Evolutionary conservation across 1,284 basidiomycete genomes (phyloP).

Genomic region (Heterobasidion irregulare): DNA sequence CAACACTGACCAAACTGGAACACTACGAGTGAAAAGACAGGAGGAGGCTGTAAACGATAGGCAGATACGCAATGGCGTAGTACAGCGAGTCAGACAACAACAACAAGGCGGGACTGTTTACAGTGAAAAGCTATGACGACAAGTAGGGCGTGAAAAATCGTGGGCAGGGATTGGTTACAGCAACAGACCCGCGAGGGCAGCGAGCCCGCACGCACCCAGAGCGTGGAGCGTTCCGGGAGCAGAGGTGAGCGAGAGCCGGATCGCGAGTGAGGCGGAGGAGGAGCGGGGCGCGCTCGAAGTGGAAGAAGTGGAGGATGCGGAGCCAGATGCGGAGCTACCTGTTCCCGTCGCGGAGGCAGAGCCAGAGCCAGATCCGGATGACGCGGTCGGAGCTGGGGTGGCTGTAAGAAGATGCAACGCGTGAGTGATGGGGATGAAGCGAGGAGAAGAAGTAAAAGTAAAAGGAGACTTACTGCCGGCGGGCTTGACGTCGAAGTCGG

Average conservation of each 20-base stretch:
- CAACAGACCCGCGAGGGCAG: not conserved
- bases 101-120: too few species aligned
- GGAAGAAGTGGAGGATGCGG: not conserved
- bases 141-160: too few species aligned
- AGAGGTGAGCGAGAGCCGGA: not conserved
- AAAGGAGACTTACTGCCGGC: constrained; percentile 24
- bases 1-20: too few species aligned
- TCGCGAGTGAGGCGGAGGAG: constrained; percentile 1
- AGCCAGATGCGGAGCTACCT: not conserved
- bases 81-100: too few species aligned
- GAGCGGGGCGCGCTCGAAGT: not conserved
- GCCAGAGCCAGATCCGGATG: not conserved
- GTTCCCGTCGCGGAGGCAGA: not conserved
- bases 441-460: not conserved
- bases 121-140: too few species aligned
- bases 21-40: too few species aligned
- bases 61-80: too few species aligned
- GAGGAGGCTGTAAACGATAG: too few species aligned
- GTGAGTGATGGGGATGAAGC: not conserved
- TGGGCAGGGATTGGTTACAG: not conserved
- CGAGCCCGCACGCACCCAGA: not conserved
- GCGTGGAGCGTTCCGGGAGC: not conserved
- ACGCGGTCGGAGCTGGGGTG: not conserved
- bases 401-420: not conserved
- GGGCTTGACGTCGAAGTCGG: constrained; percentile 29